phyloP scores from a whole-genome alignment of 2,329 filamentous ascomycete genomes.

The Fusarium oxysporum region DNA sequence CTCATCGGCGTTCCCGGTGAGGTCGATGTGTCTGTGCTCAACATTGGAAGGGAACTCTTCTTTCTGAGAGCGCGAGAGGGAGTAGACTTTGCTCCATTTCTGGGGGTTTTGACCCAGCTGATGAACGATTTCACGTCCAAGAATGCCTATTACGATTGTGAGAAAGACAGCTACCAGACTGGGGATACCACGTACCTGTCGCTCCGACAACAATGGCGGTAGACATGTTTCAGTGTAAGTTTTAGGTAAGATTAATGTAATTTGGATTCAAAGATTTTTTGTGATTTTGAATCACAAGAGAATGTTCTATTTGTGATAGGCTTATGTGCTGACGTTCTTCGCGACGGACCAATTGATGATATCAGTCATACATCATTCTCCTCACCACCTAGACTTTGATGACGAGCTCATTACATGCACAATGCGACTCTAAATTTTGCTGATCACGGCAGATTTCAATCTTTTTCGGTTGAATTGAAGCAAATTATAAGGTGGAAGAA shows the following conservation, averaged over 20 bases:
- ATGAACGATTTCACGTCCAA: no score
- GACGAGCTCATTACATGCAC: not conserved
- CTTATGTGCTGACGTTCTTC: not conserved
- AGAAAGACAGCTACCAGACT: not conserved
- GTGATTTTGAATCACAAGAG: no score
- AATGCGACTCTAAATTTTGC: not conserved
- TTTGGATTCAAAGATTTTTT: no score
- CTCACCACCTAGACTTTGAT: not conserved
- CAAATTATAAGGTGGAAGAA: not conserved
- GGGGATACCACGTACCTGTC: not conserved
- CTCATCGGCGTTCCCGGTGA: no score
- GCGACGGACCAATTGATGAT: not conserved
- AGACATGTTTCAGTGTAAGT: not conserved
- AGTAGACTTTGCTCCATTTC: no score
- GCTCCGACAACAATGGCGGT: slow-evolving; percentile 16
- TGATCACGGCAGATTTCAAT: not conserved
- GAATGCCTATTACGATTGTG: not conserved
- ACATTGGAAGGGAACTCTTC: no score
- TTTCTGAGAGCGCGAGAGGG: no score
- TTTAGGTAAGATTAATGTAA: not conserved
- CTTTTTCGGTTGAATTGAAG: not conserved
- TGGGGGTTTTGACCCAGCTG: no score
- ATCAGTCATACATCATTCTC: not conserved
- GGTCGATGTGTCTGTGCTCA: no score
- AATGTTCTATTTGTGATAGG: no score